These are phyloP conservation scores for Xylaria arbuscula DNA, from an alignment of 2,329 filamentous ascomycete genomes.

Conservation along the genomic window DNA sequence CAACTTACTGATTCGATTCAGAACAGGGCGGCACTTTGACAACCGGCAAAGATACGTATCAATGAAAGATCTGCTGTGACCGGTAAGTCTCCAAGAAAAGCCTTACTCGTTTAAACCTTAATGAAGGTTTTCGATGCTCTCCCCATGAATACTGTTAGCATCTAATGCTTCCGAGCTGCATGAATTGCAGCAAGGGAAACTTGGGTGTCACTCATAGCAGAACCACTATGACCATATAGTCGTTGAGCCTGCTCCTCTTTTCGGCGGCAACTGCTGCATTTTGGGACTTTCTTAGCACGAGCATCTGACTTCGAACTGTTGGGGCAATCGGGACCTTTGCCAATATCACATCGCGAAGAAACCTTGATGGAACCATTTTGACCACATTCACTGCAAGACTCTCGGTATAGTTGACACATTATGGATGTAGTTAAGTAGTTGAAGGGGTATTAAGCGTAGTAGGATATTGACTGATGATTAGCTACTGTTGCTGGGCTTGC, in stretches of 20 bases:
- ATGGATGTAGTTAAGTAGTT: neutral
- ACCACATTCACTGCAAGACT: constrained; percentile 16
- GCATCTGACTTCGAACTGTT: neutral
- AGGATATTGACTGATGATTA: too few relatives aligned
- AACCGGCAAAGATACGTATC: too few relatives aligned
- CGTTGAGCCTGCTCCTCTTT: neutral
- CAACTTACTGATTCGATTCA: too few relatives aligned
- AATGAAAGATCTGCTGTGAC: too few relatives aligned
- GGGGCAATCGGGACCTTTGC: constrained; percentile 17
- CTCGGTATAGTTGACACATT: constrained; percentile 37
- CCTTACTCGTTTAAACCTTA: too few relatives aligned
- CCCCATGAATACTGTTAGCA: neutral
- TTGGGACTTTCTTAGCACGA: neutral
- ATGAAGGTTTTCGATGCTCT: too few relatives aligned
- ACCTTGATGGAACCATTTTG: constrained; percentile 21
- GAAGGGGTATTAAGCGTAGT: neutral
- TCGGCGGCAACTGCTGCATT: constrained; percentile 25
- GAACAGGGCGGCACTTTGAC: too few relatives aligned
- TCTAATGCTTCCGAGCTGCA: neutral
- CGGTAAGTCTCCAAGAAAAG: too few relatives aligned
- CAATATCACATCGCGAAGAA: neutral
- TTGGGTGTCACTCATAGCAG: neutral
- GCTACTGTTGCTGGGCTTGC: too few relatives aligned
- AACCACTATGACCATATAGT: constrained; percentile 1
- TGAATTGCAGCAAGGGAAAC: constrained; percentile 1